Base-by-base conservation (phyloP, 2,329 filamentous ascomycete genomes). In the Exophiala aquamarina region DNA sequence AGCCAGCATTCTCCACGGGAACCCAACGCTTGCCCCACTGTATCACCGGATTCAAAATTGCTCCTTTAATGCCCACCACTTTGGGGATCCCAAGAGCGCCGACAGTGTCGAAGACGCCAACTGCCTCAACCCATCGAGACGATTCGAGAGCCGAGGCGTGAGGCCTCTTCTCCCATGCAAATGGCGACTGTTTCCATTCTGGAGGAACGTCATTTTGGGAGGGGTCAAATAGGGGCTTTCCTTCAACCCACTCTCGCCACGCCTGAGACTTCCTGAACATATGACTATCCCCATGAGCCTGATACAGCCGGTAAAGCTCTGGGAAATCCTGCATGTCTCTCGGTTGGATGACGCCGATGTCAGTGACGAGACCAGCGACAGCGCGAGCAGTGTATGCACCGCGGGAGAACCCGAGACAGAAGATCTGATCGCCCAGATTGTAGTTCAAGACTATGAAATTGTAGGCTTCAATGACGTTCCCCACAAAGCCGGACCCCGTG, bases 341-440 rank as follows among this genome's bases (percentile, higher is more conserved):
- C 20, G 56, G 54, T 3, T 59, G 41, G 10, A 61, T 47, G 1
- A 80, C 59, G 0, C 77, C 77, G 35, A 72, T 58, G 17, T 67
- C 60, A 5, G 61, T 66, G 28, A 74, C 69, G 9, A 75, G 53
- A 0, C 71, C 72, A 6, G 70, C 72, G 5, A 74, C 66, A 4
- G 67, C 67, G 6, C 72, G 64, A 2, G 69, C 71, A 1, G 69
- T 72, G 52, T 66, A 75, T 2, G 72, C 72, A 9, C 72, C 72
- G 10, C 72, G 63, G 3, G 68, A 71, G 59, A 74, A 75, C n/a
- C 72, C 72, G 44, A 74, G 70, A 46, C 74, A 68, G 56, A 71
- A 72, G 34, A 75, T 71, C 51, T 74, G 66, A 43, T 75, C 76
- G 47, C 75, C 75, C 1, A 66, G 26, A 6, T 55, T 50, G 45